phyloP scores from a whole-genome alignment of 2,329 filamentous ascomycete genomes.

The Xylaria sp. region DNA sequence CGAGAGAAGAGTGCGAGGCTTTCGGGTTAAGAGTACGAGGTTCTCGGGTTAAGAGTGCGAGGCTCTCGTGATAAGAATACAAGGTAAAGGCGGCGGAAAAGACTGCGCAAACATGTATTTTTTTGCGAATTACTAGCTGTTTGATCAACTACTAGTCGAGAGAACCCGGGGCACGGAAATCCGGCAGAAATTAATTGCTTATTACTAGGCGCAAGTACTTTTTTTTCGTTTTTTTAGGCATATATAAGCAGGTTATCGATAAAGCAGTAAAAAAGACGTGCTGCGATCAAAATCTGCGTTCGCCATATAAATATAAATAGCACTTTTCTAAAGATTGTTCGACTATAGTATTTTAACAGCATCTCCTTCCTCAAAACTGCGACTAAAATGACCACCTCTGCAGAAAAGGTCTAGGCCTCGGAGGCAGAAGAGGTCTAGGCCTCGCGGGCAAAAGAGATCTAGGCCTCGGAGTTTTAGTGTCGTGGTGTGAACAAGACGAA shows the following conservation, averaged over 20 bases:
- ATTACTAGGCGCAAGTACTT: constrained; percentile 68
- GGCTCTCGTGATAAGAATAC: no score
- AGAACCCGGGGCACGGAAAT: constrained; percentile 83
- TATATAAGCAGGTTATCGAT: no score
- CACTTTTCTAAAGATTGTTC: constrained; percentile 72
- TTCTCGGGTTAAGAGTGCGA: constrained; percentile 70
- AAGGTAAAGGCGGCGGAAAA: no score
- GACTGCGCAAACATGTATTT: constrained; percentile 50
- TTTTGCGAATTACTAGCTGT: constrained; percentile 66
- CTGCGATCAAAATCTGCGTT: constrained; percentile 63
- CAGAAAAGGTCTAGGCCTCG: constrained; percentile 79
- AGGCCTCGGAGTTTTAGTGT: no score
- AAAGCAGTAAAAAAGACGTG: no score
- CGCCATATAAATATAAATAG: constrained; percentile 79
- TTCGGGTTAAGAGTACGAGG: no score
- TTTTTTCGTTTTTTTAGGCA: constrained; percentile 62
- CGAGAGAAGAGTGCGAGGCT: no score
- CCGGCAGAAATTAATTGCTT: constrained; percentile 78
- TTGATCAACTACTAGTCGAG: constrained; percentile 68
- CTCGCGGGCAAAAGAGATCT: no score
- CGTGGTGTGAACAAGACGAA: constrained; percentile 56
- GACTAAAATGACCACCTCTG: constrained; percentile 80
- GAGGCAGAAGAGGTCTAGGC: no score
- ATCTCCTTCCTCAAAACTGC: constrained; percentile 78
- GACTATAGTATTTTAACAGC: constrained; percentile 73